phyloP scores from a whole-genome alignment of 768 basidiomycete species.

The Suillus bovinus region DNA sequence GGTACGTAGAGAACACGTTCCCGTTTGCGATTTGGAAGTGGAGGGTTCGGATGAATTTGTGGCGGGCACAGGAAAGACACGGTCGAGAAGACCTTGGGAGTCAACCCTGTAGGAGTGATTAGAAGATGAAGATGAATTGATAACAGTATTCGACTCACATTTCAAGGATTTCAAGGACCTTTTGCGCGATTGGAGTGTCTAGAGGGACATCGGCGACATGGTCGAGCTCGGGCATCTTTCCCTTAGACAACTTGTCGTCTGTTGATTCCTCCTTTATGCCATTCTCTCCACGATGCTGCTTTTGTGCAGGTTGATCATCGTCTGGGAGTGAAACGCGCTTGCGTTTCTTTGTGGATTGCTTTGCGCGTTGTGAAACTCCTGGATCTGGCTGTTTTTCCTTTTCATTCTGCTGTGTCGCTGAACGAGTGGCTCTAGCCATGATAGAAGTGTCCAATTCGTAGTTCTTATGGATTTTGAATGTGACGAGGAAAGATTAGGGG shows the following conservation, averaged over 20 bases:
- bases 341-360: constrained; percentile 56
- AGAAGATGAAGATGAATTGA: not conserved
- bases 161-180: constrained; percentile 61
- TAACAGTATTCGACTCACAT: constrained; percentile 38
- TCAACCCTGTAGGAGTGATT: constrained; percentile 51
- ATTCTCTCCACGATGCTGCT: constrained; percentile 47
- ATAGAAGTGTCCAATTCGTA: constrained; percentile 12
- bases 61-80: constrained; percentile 62
- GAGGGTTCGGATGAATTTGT: constrained; percentile 40
- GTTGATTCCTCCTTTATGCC: constrained; percentile 35
- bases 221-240: constrained; percentile 29
- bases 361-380: constrained; percentile 28
- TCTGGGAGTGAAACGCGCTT: constrained; percentile 55
- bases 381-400: constrained; percentile 33
- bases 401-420: constrained; percentile 45
- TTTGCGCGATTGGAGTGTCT: constrained; percentile 43
- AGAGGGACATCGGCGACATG: constrained; percentile 51
- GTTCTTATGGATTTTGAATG: constrained; percentile 13
- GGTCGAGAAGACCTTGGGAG: constrained; percentile 75
- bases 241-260: constrained; percentile 20
- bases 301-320: constrained; percentile 50
- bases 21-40: constrained; percentile 36
- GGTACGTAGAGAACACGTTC: constrained; percentile 51
- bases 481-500: constrained; percentile 20
- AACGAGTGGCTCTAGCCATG: constrained; percentile 83